These are phyloP conservation scores for Beta corolliflora DNA, from an alignment of 179 eudicot genomes.

Conservation along the genomic window DNA sequence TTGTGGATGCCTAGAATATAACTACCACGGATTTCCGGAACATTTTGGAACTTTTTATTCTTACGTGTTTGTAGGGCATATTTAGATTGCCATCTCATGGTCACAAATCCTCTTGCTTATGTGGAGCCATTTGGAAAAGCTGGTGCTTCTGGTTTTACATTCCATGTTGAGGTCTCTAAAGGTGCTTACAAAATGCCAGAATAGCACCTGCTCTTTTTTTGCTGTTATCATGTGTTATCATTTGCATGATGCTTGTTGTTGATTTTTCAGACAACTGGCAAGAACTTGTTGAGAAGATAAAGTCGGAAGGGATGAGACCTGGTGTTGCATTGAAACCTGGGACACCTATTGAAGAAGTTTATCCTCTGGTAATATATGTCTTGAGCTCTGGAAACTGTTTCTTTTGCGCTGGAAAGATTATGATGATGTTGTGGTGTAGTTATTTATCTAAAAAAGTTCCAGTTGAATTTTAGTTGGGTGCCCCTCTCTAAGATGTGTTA, in stretches of 20 bases:
- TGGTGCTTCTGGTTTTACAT: conserved; percentile 98
- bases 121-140: conserved; percentile 95
- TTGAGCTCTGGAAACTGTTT: background rate
- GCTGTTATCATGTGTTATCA: conserved; percentile 5
- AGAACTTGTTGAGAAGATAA: conserved; percentile 72
- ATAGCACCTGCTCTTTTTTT: background rate
- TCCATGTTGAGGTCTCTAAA: conserved; percentile 89
- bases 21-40: background rate
- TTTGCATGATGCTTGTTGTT: conserved; percentile 17
- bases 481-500: background rate
- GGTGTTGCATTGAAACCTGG: conserved; percentile 91
- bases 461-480: background rate
- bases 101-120: conserved; percentile 89
- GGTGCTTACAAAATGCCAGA: conserved; percentile 42
- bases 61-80: conserved; percentile 63
- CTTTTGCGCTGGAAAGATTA: background rate
- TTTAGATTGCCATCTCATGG: conserved; percentile 99
- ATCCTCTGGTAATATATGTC: conserved; percentile 61
- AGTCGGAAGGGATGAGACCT: conserved; percentile 82
- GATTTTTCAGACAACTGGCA: conserved; percentile 77
- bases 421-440: background rate
- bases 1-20: background rate
- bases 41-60: background rate
- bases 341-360: conserved; percentile 90
- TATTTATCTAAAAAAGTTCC: background rate